Percentiles rank a stretch among this genome's conserved stretches.
phyloP scores from a whole-genome alignment of 2,329 filamentous ascomycete species.

The Pochonia chlamydosporia region DNA sequence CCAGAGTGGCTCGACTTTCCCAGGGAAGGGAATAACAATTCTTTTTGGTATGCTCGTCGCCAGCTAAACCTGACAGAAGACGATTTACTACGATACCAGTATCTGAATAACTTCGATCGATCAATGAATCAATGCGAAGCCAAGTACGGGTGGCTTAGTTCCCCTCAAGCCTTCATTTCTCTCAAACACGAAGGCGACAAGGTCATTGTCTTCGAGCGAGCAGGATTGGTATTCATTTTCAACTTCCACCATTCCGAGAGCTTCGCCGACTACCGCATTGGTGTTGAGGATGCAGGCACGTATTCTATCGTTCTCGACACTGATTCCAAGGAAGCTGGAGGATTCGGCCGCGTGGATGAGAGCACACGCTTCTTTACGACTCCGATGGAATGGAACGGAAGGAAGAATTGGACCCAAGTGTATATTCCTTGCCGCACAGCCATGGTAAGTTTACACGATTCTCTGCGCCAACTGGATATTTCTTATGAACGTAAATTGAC shows the following conservation, averaged over 20 bases:
- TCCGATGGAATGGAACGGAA: constrained; percentile 80
- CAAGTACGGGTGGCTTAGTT: constrained; percentile 86
- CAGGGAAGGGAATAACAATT: constrained; percentile 85
- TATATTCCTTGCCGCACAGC: constrained; percentile 84
- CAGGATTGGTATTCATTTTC: constrained; percentile 86
- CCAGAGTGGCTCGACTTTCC: constrained; percentile 99
- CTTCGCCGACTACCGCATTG: constrained; percentile 88
- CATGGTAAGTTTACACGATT: constrained; percentile 54
- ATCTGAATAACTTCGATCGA: constrained; percentile 89
- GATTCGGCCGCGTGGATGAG: constrained; percentile 70
- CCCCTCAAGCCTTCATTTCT: constrained; percentile 82
- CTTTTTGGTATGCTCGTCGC: constrained; percentile 88
- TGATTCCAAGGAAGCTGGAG: constrained; percentile 72
- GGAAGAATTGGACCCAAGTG: constrained; percentile 86
- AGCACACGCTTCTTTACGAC: constrained; percentile 90
- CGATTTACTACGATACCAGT: constrained; percentile 75
- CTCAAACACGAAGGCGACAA: constrained; percentile 94
- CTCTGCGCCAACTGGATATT: background rate
- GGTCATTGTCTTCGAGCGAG: constrained; percentile 91
- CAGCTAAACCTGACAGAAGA: constrained; percentile 94
- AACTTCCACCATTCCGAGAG: constrained; percentile 86
- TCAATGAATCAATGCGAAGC: constrained; percentile 84
- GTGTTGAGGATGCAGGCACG: constrained; percentile 76
- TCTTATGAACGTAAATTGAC: background rate
- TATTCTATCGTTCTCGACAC: constrained; percentile 83